These are phyloP conservation scores for Pseudogymnoascus sp. DNA, from an alignment of 2,329 filamentous ascomycete genomes.

Conservation along the genomic window DNA sequence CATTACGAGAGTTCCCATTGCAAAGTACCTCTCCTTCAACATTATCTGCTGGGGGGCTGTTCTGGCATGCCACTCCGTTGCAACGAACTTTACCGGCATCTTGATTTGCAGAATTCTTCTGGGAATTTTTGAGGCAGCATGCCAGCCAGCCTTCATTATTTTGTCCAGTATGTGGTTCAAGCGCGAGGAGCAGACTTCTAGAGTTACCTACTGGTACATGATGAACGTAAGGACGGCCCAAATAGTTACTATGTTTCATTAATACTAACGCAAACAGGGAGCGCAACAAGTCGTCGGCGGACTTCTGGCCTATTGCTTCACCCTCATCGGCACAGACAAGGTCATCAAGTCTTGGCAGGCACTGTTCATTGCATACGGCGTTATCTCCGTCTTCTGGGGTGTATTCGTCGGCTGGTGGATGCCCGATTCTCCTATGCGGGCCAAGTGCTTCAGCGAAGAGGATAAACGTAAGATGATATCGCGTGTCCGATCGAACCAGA, in stretches of 20 bases:
- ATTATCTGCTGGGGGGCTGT: slow-evolving; percentile 52
- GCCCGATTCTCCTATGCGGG: slow-evolving; percentile 43
- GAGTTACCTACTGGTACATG: slow-evolving; percentile 50
- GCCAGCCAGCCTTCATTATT: slow-evolving; percentile 59
- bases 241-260: neutral
- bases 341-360: slow-evolving; percentile 55
- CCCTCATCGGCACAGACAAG: slow-evolving; percentile 32
- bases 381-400: slow-evolving; percentile 37
- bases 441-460: slow-evolving; percentile 32
- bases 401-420: slow-evolving; percentile 37
- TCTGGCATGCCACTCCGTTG: slow-evolving; percentile 53
- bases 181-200: slow-evolving; percentile 56
- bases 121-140: slow-evolving; percentile 58
- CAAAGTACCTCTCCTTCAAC: slow-evolving; percentile 52
- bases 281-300: slow-evolving; percentile 56
- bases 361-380: slow-evolving; percentile 39
- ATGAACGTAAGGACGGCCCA: slow-evolving; percentile 43
- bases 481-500: slow-evolving; percentile 49
- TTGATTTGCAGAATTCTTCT: slow-evolving; percentile 58
- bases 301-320: slow-evolving; percentile 54
- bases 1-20: slow-evolving; percentile 46
- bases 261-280: slow-evolving; percentile 32
- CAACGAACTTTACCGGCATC: slow-evolving; percentile 51
- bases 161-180: slow-evolving; percentile 67
- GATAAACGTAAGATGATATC: slow-evolving; percentile 42